Evolutionary conservation across 352 stramenopile genomes (phyloP), one percentile per base, ranked within the genome.

Genomic region (Phytophthora pini): DNA sequence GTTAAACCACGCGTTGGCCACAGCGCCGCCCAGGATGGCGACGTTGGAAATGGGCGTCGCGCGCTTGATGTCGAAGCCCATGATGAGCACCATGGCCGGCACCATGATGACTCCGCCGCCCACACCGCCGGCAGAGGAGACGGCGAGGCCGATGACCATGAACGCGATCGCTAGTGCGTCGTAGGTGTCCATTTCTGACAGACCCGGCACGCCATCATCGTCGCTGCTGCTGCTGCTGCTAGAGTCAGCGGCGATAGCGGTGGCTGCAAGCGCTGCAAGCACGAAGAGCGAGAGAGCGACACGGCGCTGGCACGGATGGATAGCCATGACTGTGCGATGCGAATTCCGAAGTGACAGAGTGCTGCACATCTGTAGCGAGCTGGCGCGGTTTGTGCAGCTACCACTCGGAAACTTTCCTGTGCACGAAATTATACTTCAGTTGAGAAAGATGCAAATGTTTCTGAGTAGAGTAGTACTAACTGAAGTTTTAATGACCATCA

Each of bases 41-140:
- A 88, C 71, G 71, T 85, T 88, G 22, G 71, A 77, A 32, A 70
- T 72, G 13, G 79, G 74, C 39, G 76, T 88, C 20, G 76, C 79
- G 49, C 71, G 75, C 66, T 88, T 85, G 63, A 85, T 80, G 50
- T 85, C 68, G 44, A 85, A 87, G 61, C 71, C 63, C 79, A 87
- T 82, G 51, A 82, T 63, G 31, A 84, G 56, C 59, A 84, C 75
- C 60, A 87, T 74, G 31, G 78, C 62, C 24, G 78, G 78, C 15
- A 86, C 67, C 58, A 83, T 65, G 72, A 86, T 79, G 10, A 75
- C 60, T 0, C 65, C 74, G 22, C 77, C 78, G 34, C 78, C 78
- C n/a, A 87, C 59, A 20, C 78, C 78, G 0, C 78, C 78, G 0
- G 78, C 74, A 0, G 78, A 72, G 8, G 78, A 73, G 3, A 79